A percentile compares a stretch with the other conserved stretches of the same genome.
phyloP scores from a whole-genome alignment of 2,329 filamentous ascomycete genomes.

The Decorospora gaudefroyi region DNA sequence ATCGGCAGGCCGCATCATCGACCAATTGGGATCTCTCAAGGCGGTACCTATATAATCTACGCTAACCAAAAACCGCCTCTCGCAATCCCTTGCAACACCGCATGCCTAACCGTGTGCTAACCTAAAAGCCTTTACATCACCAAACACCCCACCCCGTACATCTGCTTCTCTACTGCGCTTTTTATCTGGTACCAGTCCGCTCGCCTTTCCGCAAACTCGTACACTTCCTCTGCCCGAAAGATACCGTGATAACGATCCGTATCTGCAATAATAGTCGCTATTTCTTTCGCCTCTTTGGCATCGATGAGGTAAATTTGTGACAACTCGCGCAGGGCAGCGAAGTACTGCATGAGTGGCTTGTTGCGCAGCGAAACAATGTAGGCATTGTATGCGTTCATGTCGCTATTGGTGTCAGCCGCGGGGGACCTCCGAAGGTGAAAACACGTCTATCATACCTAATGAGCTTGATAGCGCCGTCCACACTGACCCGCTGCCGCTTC shows the following conservation, averaged over 20 bases:
- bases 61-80: constrained; percentile 14
- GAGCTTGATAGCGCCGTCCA: constrained; percentile 84
- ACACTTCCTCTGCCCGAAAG: constrained; percentile 94
- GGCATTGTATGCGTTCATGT: constrained; percentile 91
- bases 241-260: constrained; percentile 87
- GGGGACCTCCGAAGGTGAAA: neutral
- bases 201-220: constrained; percentile 91
- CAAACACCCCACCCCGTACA: constrained; percentile 91
- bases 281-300: constrained; percentile 82
- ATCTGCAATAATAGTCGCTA: constrained; percentile 94
- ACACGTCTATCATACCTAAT: constrained; percentile 62
- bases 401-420: constrained; percentile 55
- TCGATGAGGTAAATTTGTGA: constrained; percentile 96
- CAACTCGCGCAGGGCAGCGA: constrained; percentile 86
- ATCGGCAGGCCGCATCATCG: constrained; percentile 12
- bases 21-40: too few relatives aligned
- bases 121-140: constrained; percentile 74
- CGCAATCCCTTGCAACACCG: constrained; percentile 4
- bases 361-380: constrained; percentile 84
- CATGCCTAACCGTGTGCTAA: too few relatives aligned
- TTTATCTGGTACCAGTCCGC: constrained; percentile 95
- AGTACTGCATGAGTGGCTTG: constrained; percentile 83
- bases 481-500: constrained; percentile 90
- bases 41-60: constrained; percentile 22
- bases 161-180: constrained; percentile 86